Evolutionary conservation across 129 eudicot species (phyloP).

Genomic region (Saussurea involucrata): DNA sequence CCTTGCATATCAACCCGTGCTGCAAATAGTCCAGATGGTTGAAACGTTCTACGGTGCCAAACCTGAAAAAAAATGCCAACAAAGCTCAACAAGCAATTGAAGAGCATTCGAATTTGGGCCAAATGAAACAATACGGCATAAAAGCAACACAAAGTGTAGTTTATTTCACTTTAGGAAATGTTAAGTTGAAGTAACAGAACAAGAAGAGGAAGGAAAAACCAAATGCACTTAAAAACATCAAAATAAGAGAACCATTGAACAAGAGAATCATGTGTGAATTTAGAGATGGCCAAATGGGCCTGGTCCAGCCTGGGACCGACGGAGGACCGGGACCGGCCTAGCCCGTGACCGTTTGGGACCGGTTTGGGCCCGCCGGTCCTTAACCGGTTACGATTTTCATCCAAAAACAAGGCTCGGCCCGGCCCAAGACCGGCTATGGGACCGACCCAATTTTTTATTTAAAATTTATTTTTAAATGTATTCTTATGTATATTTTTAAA

Average conservation of each 20-base stretch:
- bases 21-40: slow-evolving; percentile 95
- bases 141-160: not conserved
- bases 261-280: not conserved
- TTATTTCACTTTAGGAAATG: not conserved
- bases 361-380: no score
- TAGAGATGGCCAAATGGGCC: no score
- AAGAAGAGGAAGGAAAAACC: not conserved
- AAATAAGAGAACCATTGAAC: slow-evolving; percentile 5
- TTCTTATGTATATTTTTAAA: no score
- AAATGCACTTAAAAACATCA: not conserved
- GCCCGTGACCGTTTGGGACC: no score
- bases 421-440: no score
- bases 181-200: not conserved
- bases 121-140: slow-evolving; percentile 1
- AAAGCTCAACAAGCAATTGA: not conserved
- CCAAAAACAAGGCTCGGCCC: no score
- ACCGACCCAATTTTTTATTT: no score
- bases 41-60: slow-evolving; percentile 98
- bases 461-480: no score
- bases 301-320: no score
- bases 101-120: slow-evolving; percentile 4
- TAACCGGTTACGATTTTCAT: no score
- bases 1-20: slow-evolving; percentile 99
- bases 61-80: slow-evolving; percentile 46
- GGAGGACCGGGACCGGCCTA: no score